Evolutionary conservation across 805 yeast genomes (phyloP).

Genomic region (Candida odintsovae): DNA sequence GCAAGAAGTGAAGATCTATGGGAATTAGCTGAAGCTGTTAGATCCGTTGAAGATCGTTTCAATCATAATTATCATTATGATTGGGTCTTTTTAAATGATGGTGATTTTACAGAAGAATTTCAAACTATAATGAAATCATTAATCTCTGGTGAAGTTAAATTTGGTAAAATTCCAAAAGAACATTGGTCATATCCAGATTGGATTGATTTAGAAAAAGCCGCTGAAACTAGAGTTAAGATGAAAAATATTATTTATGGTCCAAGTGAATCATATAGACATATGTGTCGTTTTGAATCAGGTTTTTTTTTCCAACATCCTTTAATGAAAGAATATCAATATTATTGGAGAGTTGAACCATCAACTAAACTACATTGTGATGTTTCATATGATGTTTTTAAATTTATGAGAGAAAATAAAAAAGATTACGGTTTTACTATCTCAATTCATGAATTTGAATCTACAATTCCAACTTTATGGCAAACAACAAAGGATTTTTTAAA

Average conservation of each 20-base stretch:
- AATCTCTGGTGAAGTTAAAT: slow-evolving; percentile 57
- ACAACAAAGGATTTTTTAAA: slow-evolving; percentile 42
- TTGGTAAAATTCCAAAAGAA: slow-evolving; percentile 53
- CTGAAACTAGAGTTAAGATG: slow-evolving; percentile 40
- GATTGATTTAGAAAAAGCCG: slow-evolving; percentile 51
- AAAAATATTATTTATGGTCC: slow-evolving; percentile 52
- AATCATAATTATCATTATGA: slow-evolving; percentile 60
- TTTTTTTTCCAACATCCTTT: slow-evolving; percentile 64
- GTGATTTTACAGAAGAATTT: slow-evolving; percentile 54
- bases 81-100: slow-evolving; percentile 76
- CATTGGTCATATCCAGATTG: slow-evolving; percentile 70
- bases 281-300: slow-evolving; percentile 47
- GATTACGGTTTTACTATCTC: slow-evolving; percentile 67
- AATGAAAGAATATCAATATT: slow-evolving; percentile 55
- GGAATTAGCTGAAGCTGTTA: slow-evolving; percentile 51
- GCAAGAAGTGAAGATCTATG: slow-evolving; percentile 65
- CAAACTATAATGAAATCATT: slow-evolving; percentile 38
- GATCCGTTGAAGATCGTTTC: slow-evolving; percentile 63
- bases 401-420: slow-evolving; percentile 50
- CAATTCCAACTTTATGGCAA: slow-evolving; percentile 66
- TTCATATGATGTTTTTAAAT: slow-evolving; percentile 58
- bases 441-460: slow-evolving; percentile 56
- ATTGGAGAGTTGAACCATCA: slow-evolving; percentile 78
- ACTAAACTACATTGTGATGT: slow-evolving; percentile 57
- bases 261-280: slow-evolving; percentile 61